Conservation (phyloP, 1,284 basidiomycete species). For the Fomitopsis schrenkii region DNA sequence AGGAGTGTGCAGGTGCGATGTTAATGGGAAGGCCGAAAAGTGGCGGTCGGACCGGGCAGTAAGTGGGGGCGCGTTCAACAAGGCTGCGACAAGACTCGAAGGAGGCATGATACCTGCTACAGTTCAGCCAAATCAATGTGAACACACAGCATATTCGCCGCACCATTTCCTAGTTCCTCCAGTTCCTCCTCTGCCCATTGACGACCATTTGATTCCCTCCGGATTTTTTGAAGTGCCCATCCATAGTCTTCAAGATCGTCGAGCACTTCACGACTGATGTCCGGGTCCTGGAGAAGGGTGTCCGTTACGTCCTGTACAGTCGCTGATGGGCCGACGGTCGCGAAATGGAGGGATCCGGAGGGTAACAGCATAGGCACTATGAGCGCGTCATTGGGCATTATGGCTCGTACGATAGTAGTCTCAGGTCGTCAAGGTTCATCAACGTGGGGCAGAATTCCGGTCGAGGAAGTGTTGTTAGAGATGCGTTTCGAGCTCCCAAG, state of each 20-base stretch:
- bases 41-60: conserved; percentile 42
- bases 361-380: conserved; percentile 60
- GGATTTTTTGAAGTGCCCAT: conserved; percentile 67
- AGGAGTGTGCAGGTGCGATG: conserved; percentile 66
- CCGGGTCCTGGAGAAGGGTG: conserved; percentile 39
- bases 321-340: conserved; percentile 47
- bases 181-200: conserved; percentile 71
- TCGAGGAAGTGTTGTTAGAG: background rate
- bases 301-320: conserved; percentile 58
- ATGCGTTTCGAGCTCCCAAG: background rate
- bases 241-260: conserved; percentile 50
- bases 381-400: conserved; percentile 36
- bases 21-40: conserved; percentile 72
- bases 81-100: conserved; percentile 43
- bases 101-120: conserved; percentile 48
- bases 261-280: conserved; percentile 51
- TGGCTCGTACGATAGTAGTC: background rate
- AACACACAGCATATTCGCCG: background rate
- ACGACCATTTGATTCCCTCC: conserved; percentile 53
- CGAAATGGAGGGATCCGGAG: conserved; percentile 58
- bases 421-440: background rate
- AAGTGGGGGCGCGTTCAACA: conserved; percentile 38
- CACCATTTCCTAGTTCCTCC: conserved; percentile 59
- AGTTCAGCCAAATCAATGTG: background rate
- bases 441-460: background rate